Base-by-base conservation (phyloP, 2,329 filamentous ascomycete species). In the Tolypocladium pustulatum region DNA sequence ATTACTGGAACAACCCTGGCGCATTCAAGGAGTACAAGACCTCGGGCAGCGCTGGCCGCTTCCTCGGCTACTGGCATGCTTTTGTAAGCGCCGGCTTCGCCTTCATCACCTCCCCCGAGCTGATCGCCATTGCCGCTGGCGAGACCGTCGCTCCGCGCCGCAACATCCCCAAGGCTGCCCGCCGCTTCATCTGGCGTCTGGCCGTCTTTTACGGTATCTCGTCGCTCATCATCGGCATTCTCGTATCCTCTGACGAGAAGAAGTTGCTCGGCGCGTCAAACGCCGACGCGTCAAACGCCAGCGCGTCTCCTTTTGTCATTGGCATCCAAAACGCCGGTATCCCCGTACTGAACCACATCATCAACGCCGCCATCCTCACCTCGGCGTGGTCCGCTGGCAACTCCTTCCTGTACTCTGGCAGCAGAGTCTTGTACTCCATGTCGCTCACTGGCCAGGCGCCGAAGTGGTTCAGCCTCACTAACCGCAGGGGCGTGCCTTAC, bases 341-440 rank as follows among this genome's bases (percentile, higher is more conserved):
- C 64, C 72, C 75, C 2, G 80, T 78, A 1, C 78, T 90, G 2
- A 82, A 86, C 64, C 82, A 81, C 61, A 78, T 88, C 64, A 85
- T 89, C 74, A 89, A 90, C 67, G 85, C 79, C 38, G 84, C 82
- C 25, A 82, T 89, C 64, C 74, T 89, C 56, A 84, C 86, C 20
- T 87, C 84, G 7, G 86, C 85, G 2, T 83, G 81, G 77, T 84
- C 81, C 1, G 82, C 82, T 8, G 81, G 79, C 32, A 85, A 84
- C 66, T 81, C 81, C 0, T 83, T 83, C 74, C 75, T 84, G 57
- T 88, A 88, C 71, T 85, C 83, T 1, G 85, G 86, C 56, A 86
- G 83, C 49, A 83, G 88, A 67, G 83, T 90, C 25, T 76, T 91
- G 10, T 85, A 88, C 67, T 85, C 84, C 59, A 81, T 91, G 68